Evolutionary conservation across 148 eudicot species (phyloP).

Genomic region (Persicaria maculosa): DNA sequence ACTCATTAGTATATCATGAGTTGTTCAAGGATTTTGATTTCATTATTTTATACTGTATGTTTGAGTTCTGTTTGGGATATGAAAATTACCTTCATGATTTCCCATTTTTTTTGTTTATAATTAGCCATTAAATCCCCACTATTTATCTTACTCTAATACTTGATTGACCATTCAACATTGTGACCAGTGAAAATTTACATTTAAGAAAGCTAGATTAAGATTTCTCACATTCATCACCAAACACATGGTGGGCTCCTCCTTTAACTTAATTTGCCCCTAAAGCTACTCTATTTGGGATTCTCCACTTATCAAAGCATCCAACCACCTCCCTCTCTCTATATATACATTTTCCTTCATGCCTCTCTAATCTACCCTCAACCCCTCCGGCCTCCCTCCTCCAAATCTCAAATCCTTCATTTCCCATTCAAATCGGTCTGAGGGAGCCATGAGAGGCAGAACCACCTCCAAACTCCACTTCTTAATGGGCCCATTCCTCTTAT

Average conservation of each 20-base stretch:
- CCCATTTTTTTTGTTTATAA: too few species aligned
- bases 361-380: slow-evolving; percentile 25
- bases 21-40: too few species aligned
- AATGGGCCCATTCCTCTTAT: slow-evolving; percentile 16
- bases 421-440: neutral
- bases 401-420: neutral
- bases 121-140: too few species aligned
- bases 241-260: slow-evolving; percentile 14
- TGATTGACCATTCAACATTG: too few species aligned
- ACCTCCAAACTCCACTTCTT: slow-evolving; percentile 18
- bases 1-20: too few species aligned
- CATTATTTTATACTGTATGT: too few species aligned
- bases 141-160: too few species aligned
- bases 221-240: neutral
- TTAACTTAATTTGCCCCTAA: slow-evolving; percentile 21
- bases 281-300: slow-evolving; percentile 29
- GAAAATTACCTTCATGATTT: too few species aligned
- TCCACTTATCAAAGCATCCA: neutral
- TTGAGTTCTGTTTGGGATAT: too few species aligned
- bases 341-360: slow-evolving; percentile 17
- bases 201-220: too few species aligned
- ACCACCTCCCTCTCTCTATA: slow-evolving; percentile 7
- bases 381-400: slow-evolving; percentile 14
- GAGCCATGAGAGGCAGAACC: slow-evolving; percentile 26
- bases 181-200: too few species aligned